These are phyloP conservation scores for Schizochytrium sp. DNA, from an alignment of 108 stramenopile species.

Conservation along the genomic window DNA sequence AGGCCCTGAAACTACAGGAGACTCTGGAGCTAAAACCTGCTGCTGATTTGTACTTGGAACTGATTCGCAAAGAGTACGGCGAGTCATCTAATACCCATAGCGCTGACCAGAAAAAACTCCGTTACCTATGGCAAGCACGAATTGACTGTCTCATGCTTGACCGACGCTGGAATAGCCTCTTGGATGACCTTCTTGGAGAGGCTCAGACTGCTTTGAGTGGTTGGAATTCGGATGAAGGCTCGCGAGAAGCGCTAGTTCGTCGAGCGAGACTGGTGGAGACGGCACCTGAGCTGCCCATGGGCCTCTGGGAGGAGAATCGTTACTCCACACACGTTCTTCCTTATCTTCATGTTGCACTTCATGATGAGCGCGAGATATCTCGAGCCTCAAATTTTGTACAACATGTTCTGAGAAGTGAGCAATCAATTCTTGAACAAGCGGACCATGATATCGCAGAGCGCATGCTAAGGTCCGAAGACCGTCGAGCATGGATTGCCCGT, in stretches of 20 bases:
- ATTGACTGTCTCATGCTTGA: conserved; percentile 26
- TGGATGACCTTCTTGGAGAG: conserved; percentile 39
- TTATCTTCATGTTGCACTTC: conserved; percentile 4
- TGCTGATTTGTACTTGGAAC: conserved; percentile 6
- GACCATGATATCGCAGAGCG: neutral
- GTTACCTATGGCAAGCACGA: neutral
- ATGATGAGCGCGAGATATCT: neutral
- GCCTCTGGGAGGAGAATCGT: conserved; percentile 11
- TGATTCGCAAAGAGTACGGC: neutral
- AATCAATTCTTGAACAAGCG: neutral
- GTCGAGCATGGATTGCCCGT: neutral
- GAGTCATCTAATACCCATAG: neutral
- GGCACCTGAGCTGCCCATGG: neutral
- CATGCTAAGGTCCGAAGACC: neutral
- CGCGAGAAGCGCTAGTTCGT: neutral
- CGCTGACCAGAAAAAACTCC: conserved; percentile 1
- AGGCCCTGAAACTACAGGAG: neutral
- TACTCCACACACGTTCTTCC: conserved; percentile 27
- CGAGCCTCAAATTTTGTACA: neutral
- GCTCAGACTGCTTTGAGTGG: conserved; percentile 5
- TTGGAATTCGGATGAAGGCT: neutral
- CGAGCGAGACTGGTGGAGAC: neutral
- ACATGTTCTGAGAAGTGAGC: neutral
- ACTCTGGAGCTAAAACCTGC: neutral
- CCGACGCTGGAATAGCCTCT: conserved; percentile 25